Evolutionary conservation across 2,329 filamentous ascomycete genomes (phyloP).

Genomic region (Pseudogymnoascus pannorum): DNA sequence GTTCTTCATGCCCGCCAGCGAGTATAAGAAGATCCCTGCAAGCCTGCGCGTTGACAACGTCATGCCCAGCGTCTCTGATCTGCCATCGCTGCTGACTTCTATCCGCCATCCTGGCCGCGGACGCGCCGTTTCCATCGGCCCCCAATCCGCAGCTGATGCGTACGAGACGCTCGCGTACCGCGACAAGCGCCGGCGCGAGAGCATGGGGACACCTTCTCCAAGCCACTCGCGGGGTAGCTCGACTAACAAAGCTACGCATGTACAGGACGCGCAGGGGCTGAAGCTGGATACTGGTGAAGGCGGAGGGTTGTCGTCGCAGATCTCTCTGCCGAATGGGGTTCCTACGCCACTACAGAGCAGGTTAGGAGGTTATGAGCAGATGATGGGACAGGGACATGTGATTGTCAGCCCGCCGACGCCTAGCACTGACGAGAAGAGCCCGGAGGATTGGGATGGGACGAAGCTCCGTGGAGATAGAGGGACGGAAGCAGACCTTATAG

Average conservation of each 20-base stretch:
- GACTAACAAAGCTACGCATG: slow-evolving; percentile 13
- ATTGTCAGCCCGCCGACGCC: slow-evolving; percentile 26
- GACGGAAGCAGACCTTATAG: slow-evolving; percentile 29
- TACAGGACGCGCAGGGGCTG: slow-evolving; percentile 13
- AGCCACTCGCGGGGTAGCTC: slow-evolving; percentile 4
- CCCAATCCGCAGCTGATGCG: slow-evolving; percentile 91
- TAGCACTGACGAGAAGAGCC: slow-evolving; percentile 27
- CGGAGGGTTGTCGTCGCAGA: slow-evolving; percentile 14
- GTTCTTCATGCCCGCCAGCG: slow-evolving; percentile 83
- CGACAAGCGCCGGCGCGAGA: slow-evolving; percentile 59
- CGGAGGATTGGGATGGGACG: slow-evolving; percentile 31
- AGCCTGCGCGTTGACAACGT: slow-evolving; percentile 76
- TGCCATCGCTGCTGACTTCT: slow-evolving; percentile 73
- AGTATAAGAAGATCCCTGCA: slow-evolving; percentile 79
- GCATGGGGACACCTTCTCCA: slow-evolving; percentile 28
- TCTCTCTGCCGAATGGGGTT: slow-evolving; percentile 21
- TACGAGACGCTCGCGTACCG: slow-evolving; percentile 93
- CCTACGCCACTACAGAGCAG: slow-evolving; percentile 38
- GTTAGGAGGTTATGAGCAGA: slow-evolving; percentile 59
- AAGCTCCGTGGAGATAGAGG: slow-evolving; percentile 16
- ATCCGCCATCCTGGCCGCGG: slow-evolving; percentile 72
- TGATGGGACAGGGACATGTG: slow-evolving; percentile 62
- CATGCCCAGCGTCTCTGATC: slow-evolving; percentile 79
- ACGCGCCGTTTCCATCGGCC: slow-evolving; percentile 80
- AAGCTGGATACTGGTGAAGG: slow-evolving; percentile 15